Evolutionary conservation across 306 rosid species (phyloP).

Genomic region (Malus fusca): DNA sequence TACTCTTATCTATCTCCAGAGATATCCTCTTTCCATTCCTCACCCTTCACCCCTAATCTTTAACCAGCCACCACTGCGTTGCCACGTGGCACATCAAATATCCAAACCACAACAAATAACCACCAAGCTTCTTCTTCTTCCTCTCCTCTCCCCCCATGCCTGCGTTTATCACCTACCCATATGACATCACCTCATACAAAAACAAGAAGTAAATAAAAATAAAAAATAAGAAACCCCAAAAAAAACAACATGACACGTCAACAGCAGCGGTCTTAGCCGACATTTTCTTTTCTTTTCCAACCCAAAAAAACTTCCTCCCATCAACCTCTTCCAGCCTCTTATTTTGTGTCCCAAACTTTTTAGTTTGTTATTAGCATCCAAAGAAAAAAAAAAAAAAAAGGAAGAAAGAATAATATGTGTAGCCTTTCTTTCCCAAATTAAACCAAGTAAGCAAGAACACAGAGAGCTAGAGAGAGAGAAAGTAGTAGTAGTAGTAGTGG

Average conservation of each 20-base stretch:
- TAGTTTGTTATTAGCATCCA: not conserved
- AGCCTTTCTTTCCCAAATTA: not conserved
- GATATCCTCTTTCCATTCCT: conserved; percentile 54
- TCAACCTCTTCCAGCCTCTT: conserved; percentile 25
- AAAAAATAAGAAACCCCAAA: conserved; percentile 17
- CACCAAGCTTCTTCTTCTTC: conserved; percentile 31
- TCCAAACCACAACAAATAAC: conserved; percentile 44
- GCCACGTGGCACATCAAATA: conserved; percentile 67
- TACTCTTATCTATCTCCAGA: conserved; percentile 12
- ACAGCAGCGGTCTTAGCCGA: conserved; percentile 14
- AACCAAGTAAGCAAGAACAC: not conserved
- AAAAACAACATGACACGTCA: conserved; percentile 20
- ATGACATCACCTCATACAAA: conserved; percentile 34
- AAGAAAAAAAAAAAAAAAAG: not conserved
- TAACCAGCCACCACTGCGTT: conserved; percentile 43
- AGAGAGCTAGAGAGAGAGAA: not conserved
- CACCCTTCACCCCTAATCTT: conserved; percentile 81
- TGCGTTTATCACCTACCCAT: not conserved
- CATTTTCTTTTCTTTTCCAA: conserved; percentile 18
- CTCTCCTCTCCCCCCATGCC: conserved; percentile 22
- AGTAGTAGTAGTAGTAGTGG: not conserved
- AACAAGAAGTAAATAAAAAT: not conserved
- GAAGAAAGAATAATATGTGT: not conserved
- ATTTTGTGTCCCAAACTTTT: conserved; percentile 36
- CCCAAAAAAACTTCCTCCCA: conserved; percentile 24